Conservation (phyloP, 73 alveolate genomes). For the Tetrahymena borealis region DNA sequence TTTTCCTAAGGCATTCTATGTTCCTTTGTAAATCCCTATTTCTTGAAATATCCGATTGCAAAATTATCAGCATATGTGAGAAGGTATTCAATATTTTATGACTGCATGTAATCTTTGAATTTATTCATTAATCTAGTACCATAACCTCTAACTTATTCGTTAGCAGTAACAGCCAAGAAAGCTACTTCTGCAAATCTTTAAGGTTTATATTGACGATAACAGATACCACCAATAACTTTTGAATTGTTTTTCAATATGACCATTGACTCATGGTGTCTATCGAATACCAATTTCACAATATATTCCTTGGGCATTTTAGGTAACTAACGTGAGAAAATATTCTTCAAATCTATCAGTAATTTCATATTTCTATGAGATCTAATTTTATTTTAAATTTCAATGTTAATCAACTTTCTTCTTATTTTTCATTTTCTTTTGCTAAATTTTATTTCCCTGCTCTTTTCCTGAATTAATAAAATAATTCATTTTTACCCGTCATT, state of each 20-base stretch:
- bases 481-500: conserved; percentile 16
- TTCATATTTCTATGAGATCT: conserved; percentile 30
- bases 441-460: neutral
- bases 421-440: neutral
- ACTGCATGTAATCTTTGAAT: conserved; percentile 80
- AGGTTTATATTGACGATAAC: conserved; percentile 70
- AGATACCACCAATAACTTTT: conserved; percentile 71
- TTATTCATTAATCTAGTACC: conserved; percentile 96
- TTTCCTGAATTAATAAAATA: too few relatives aligned
- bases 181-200: conserved; percentile 93
- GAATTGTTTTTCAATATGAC: conserved; percentile 50
- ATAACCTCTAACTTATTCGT: conserved; percentile 66
- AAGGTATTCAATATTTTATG: conserved; percentile 75
- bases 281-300: conserved; percentile 88
- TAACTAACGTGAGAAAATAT: conserved; percentile 84
- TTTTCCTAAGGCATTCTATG: conserved; percentile 65
- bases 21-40: conserved; percentile 85
- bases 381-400: neutral
- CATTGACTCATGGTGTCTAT: conserved; percentile 87
- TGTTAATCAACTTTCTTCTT: neutral
- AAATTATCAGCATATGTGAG: conserved; percentile 96
- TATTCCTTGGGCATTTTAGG: conserved; percentile 98
- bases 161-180: conserved; percentile 81
- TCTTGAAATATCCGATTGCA: conserved; percentile 91
- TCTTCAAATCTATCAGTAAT: conserved; percentile 76